Percentiles rank a stretch among this genome's conserved stretches.
Conservation (phyloP, 768 basidiomycete species). For the Kwoniella bestiolae region DNA sequence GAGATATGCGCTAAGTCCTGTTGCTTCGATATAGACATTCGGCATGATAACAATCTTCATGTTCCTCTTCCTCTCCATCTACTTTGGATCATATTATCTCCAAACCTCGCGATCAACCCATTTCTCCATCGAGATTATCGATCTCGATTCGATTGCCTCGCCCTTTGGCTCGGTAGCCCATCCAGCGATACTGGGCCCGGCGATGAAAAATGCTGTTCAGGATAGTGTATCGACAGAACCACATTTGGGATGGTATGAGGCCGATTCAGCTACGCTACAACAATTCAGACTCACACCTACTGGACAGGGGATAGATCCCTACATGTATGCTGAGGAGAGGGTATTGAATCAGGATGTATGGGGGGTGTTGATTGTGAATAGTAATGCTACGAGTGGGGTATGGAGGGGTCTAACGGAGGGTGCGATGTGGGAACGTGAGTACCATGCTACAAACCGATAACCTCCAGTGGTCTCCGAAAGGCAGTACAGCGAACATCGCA, state of each 20-base stretch:
- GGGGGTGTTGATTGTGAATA: conserved; percentile 49
- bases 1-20: no score
- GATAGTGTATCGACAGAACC: conserved; percentile 14
- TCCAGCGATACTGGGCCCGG: conserved; percentile 54
- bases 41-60: conserved; percentile 39
- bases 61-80: conserved; percentile 46
- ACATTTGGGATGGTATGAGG: conserved; percentile 46
- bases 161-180: conserved; percentile 36
- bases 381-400: conserved; percentile 54
- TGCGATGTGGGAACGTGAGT: conserved; percentile 46
- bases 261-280: conserved; percentile 25
- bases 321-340: conserved; percentile 35
- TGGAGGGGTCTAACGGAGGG: conserved; percentile 41
- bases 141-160: conserved; percentile 53
- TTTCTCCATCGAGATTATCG: conserved; percentile 50
- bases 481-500: not conserved
- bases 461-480: no score
- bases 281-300: conserved; percentile 31
- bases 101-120: conserved; percentile 50
- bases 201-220: conserved; percentile 31
- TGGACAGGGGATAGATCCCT: conserved; percentile 48
- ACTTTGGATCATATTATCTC: conserved; percentile 56
- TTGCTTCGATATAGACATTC: conserved; percentile 32
- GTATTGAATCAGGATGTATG: conserved; percentile 52
- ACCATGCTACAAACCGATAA: no score